Evolutionary conservation across 148 eudicot genomes (phyloP), one percentile per base, ranked within the genome.

Genomic region (Silene uniflora): DNA sequence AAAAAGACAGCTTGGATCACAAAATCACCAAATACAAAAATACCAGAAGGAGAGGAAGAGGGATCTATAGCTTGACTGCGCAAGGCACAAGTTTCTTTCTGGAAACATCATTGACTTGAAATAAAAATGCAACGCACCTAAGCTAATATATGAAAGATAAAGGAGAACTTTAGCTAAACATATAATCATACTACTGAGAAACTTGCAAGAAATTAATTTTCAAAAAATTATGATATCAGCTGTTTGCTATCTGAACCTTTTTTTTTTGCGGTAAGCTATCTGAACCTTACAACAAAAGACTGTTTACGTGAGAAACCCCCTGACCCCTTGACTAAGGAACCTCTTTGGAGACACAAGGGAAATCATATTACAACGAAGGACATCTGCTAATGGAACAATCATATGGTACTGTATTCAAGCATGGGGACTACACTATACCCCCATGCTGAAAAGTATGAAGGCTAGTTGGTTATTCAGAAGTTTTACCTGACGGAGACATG

Each of bases 401-500:
- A 69, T 4, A 23, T 1, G 29, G 56, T 16, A 11, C 17, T 52
- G 56, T 39, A 2, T 39, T 39, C 44, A 39, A 39, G 44, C 3
- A 39, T 39, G 6, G 44, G 44, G 44, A 1, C 9, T 39, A 39
- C 44, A 39, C 3, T 39, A 39, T 9, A 39, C 44, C 10, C 44
- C 10, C 0, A 39, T 39, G 44, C 44, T 39, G 44, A 39, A 39
- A 39, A 0, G 14, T 19, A 67, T 10, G 12, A 7, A n/a, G 2
- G 14, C 44, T 18, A 67, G 8, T 47, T 35, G 6, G 47, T 5
- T 25, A 69, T 22, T 32, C 2, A 39, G 63, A 78, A 73, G 71
- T 14, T 49, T 76, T 79, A 86, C 86, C 86, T 58, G 81, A 81
- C 74, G 81, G 72, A 79, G 85, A 74, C 71, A 74, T 68, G 67